A percentile compares a stretch with the other conserved stretches of the same genome.
Conservation (phyloP, 2,329 filamentous ascomycete genomes). For the Teratosphaeria zuluensis region DNA sequence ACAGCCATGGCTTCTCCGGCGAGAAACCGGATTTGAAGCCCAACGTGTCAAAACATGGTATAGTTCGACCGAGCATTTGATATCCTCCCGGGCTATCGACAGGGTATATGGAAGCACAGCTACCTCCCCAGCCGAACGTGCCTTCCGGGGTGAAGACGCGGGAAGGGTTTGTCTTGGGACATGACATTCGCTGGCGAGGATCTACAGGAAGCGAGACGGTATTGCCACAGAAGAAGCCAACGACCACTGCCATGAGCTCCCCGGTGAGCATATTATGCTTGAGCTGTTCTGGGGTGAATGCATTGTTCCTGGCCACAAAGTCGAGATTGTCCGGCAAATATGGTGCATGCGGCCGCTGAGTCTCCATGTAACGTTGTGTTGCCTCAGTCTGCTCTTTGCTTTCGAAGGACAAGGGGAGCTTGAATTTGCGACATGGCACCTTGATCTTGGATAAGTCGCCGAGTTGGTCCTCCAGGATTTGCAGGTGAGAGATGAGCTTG, state of each 20-base stretch:
- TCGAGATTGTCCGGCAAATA: slow-evolving; percentile 54
- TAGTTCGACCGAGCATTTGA: slow-evolving; percentile 30
- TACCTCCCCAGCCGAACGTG: slow-evolving; percentile 47
- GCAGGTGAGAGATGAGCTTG: slow-evolving; percentile 30
- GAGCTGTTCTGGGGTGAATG: slow-evolving; percentile 40
- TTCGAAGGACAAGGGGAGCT: slow-evolving; percentile 35
- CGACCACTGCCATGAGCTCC: slow-evolving; percentile 43
- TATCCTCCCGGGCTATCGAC: slow-evolving; percentile 43
- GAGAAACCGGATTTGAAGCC: slow-evolving; percentile 43
- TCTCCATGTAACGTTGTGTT: slow-evolving; percentile 51
- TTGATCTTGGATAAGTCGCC: slow-evolving; percentile 32
- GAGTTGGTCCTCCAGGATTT: slow-evolving; percentile 31
- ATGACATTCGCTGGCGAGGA: slow-evolving; percentile 44
- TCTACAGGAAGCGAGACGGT: slow-evolving; percentile 45
- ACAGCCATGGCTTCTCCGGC: slow-evolving; percentile 42
- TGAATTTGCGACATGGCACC: slow-evolving; percentile 34
- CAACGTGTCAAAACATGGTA: slow-evolving; percentile 45
- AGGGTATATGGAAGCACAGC: slow-evolving; percentile 46
- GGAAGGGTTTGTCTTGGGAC: slow-evolving; percentile 48
- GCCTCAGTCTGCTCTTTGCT: slow-evolving; percentile 40
- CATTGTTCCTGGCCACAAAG: slow-evolving; percentile 49
- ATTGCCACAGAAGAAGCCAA: slow-evolving; percentile 48
- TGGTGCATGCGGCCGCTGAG: slow-evolving; percentile 50
- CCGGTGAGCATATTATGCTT: slow-evolving; percentile 43
- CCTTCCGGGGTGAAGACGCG: slow-evolving; percentile 49